Base-by-base conservation (phyloP, 1,284 basidiomycete species). In the Stygiomarasmius scandens region DNA sequence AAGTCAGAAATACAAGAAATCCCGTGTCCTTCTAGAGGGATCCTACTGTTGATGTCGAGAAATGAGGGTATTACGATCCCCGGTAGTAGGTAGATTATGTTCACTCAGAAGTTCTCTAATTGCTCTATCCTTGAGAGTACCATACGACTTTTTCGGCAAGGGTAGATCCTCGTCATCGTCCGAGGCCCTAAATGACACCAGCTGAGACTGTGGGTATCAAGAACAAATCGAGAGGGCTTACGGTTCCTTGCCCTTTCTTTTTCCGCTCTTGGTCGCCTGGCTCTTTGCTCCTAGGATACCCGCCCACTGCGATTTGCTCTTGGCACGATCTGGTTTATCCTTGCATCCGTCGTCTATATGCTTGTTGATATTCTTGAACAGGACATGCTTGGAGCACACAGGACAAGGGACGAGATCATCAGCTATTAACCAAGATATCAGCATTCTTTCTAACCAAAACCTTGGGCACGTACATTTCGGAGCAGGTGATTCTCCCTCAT, bases 91-190 rank as follows among this genome's bases (percentile, higher is more conserved):
- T 14, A 91, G 69, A 20, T 73, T 77, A 52, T 84, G 75, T 44
- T 83, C 78, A 5, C 63, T 54, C 14, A 91, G 74, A 62, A 86
- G 77, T n/a, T 85, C 84, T 52, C 78, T 81, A 3, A 91, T 66
- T 48, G 80, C 77, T 63, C 77, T 83, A 47, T 87, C 86, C 63
- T 85, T 89, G 49, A 89, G 70, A 6, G 83, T 81, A 20, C 76
- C 74, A 64, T 91, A 91, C 0, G 87, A 82, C 10, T 80, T 80
- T 61, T 87, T 88, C 3, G 89, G 86, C 34, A 91, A 70, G 3
- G 80, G 81, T 47, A 27, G 25, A 29, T 77, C 71, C 23, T 75
- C 73, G 10, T 74, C 62, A 25, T 71, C 76, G 2, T 29, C 79
- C 72, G 49, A 65, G 68, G 49, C 60, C 64, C 59, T 61, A 68